Base-by-base conservation (phyloP, 345 rosid species). In the Gossypium raimondii region DNA sequence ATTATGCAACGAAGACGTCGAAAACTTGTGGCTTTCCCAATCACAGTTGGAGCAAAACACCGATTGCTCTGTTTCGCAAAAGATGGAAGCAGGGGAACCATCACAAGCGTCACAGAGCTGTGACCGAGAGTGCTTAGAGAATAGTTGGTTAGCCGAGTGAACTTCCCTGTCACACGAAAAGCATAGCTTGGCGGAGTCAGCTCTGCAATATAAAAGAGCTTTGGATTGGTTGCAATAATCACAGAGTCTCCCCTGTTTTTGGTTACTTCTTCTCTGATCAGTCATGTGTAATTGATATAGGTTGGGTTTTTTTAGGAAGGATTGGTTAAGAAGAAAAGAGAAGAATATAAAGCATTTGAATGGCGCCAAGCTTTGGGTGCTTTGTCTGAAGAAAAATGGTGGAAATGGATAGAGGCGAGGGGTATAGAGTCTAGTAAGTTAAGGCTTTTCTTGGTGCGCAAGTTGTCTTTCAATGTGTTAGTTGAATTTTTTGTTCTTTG, bases 181-280 rank as follows among this genome's bases (percentile, higher is more conserved):
- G 70, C 99, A 95, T 22, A 95, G 96, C 86, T 81, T 91, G 7
- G 98, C 98, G 0, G 95, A 85, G 87, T 92, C 98, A 9, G 97
- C 92, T 83, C 90, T 83, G 87, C 98, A 94, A 79, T 88, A 89
- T n/a, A 94, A 76, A 3, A 94, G 84, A 74, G 97, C 98, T 4
- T 77, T 78, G 22, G 85, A 69, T 34, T 83, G 78, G 45, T 84
- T 82, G 75, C 99, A 95, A 79, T 93, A 91, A 80, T 93, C 98
- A 62, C 99, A 95, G 53, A 84, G 83, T 51, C 73, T 69, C 16
- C 93, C 44, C 48, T 22, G 38, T 59, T 63, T 20, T 75, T 64
- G 64, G 67, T 65, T 45, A 52, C 5, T 48, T 61, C 2, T 48
- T 48, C 62, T 38, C 24, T 27, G 34, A 55, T 55, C 74, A 18